A percentile compares a stretch with the other conserved stretches of the same genome.
Conservation (phyloP, 352 stramenopile genomes). For the Phytophthora foliorum region DNA sequence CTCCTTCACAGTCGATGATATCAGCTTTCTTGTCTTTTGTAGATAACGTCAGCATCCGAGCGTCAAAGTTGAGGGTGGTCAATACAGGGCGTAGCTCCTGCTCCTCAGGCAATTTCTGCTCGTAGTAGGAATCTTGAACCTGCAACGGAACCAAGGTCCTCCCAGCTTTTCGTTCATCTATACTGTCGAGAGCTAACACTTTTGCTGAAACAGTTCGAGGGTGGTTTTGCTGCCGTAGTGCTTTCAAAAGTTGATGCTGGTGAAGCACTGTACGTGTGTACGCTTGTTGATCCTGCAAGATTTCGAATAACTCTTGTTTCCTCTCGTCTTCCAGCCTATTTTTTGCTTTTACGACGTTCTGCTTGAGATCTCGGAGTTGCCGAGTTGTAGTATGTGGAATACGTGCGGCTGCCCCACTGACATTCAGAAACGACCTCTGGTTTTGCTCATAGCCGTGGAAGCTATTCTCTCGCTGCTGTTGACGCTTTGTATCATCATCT, state of each 20-base stretch:
- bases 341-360: slow-evolving; percentile 27
- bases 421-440: slow-evolving; percentile 27
- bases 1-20: slow-evolving; percentile 1
- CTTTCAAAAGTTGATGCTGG: slow-evolving; percentile 25
- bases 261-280: slow-evolving; percentile 29
- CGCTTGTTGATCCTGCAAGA: slow-evolving; percentile 42
- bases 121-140: slow-evolving; percentile 10
- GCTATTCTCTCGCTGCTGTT: slow-evolving; percentile 23
- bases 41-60: slow-evolving; percentile 8
- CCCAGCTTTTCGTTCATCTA: not conserved
- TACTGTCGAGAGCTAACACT: slow-evolving; percentile 22
- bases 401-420: slow-evolving; percentile 33
- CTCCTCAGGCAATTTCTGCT: not conserved
- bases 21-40: not conserved
- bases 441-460: slow-evolving; percentile 40
- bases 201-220: slow-evolving; percentile 14
- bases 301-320: slow-evolving; percentile 33
- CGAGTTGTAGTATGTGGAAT: slow-evolving; percentile 39
- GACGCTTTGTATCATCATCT: slow-evolving; percentile 15
- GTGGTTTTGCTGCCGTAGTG: slow-evolving; percentile 13
- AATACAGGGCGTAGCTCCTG: too few relatives aligned
- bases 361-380: slow-evolving; percentile 38
- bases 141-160: slow-evolving; percentile 1
- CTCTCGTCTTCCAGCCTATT: slow-evolving; percentile 32
- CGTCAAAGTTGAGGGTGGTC: slow-evolving; percentile 21